Percentiles rank a stretch among this genome's conserved stretches.
Evolutionary conservation across 768 basidiomycete genomes (phyloP).

Genomic region (Tulasnella sp.): DNA sequence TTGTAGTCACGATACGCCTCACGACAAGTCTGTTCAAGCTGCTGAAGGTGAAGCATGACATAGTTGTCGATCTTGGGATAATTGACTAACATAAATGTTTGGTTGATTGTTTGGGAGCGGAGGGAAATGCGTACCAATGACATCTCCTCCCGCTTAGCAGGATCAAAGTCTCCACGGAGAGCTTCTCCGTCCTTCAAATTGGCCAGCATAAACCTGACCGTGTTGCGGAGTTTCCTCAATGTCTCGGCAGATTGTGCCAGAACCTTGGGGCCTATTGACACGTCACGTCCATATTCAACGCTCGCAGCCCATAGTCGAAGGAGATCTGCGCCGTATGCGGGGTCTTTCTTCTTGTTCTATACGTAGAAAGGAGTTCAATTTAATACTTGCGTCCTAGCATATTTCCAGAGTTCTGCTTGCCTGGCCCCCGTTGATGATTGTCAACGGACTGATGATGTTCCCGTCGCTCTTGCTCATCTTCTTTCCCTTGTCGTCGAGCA

Average conservation of each 20-base stretch:
- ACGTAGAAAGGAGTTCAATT: background rate
- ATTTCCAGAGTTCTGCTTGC: constrained; percentile 40
- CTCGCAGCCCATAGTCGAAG: constrained; percentile 89
- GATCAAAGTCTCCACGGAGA: constrained; percentile 23
- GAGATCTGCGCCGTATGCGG: constrained; percentile 80
- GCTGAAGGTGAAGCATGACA: constrained; percentile 77
- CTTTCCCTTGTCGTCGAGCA: constrained; percentile 81
- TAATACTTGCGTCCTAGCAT: constrained; percentile 30
- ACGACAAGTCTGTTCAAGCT: constrained; percentile 61
- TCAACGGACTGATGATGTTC: constrained; percentile 82
- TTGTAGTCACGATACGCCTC: constrained; percentile 69
- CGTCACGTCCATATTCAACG: constrained; percentile 84
- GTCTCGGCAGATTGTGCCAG: constrained; percentile 71
- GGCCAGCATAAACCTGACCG: constrained; percentile 80
- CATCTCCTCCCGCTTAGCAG: constrained; percentile 43
- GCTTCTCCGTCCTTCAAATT: constrained; percentile 51
- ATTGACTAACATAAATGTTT: background rate
- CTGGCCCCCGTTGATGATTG: constrained; percentile 70
- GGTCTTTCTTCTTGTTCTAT: constrained; percentile 64
- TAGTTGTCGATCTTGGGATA: constrained; percentile 70
- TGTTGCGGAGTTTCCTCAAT: constrained; percentile 79
- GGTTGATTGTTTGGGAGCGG: no score
- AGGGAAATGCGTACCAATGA: constrained; percentile 52
- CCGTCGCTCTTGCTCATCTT: constrained; percentile 98
- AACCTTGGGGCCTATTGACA: constrained; percentile 74